Evolutionary conservation across 2,329 filamentous ascomycete genomes (phyloP).

Genomic region (Colletotrichum sp.): DNA sequence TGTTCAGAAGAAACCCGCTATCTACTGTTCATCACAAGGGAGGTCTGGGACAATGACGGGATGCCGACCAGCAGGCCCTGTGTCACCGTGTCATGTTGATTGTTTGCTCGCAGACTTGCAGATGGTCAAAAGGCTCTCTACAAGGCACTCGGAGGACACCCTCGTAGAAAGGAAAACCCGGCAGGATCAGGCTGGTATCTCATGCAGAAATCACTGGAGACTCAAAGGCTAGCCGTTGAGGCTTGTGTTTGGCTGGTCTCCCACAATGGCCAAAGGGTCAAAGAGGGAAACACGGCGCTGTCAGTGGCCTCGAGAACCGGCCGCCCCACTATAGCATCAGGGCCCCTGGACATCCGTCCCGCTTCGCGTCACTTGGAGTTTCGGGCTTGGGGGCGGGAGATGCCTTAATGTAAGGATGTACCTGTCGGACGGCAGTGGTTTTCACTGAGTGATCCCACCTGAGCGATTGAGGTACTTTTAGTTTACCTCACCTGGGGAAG

Average conservation of each 20-base stretch:
- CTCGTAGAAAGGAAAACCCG: background rate
- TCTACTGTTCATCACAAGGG: background rate
- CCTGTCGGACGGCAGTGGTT: background rate
- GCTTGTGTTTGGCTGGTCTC: background rate
- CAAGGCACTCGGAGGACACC: background rate
- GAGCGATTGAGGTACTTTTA: background rate
- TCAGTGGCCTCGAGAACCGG: background rate
- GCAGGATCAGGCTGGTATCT: background rate
- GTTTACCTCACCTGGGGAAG: background rate
- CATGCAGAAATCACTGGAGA: background rate
- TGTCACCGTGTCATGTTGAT: background rate
- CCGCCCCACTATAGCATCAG: constrained; percentile 14
- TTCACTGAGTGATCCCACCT: background rate
- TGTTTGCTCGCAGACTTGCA: background rate
- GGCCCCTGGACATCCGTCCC: constrained; percentile 12
- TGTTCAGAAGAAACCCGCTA: background rate
- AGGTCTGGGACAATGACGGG: background rate
- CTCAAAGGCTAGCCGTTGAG: background rate
- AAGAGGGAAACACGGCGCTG: background rate
- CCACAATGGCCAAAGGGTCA: background rate
- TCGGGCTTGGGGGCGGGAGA: constrained; percentile 15
- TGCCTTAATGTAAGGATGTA: constrained; percentile 1
- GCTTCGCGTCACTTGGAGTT: constrained; percentile 21
- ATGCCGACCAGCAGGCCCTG: background rate
- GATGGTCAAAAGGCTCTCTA: background rate